Conservation (phyloP, 371 early-diverging fungal genomes). For the Dinochytrium kinnereticum region DNA sequence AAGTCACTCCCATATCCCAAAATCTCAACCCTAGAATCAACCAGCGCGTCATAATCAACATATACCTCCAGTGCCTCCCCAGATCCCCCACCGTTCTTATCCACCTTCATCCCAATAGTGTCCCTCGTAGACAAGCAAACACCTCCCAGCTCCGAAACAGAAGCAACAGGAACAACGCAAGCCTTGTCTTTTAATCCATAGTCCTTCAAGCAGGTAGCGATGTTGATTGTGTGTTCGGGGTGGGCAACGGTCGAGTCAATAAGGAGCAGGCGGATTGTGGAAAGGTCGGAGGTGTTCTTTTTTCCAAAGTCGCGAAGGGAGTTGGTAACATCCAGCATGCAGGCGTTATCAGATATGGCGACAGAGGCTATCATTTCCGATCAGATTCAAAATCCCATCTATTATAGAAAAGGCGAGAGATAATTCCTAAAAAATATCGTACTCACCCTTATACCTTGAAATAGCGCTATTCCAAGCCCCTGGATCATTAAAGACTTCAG, state of each 20-base stretch:
- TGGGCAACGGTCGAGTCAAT: slow-evolving; percentile 73
- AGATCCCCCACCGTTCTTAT: not conserved
- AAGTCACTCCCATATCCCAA: slow-evolving; percentile 23
- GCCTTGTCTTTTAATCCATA: slow-evolving; percentile 23
- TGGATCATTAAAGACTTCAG: slow-evolving; percentile 67
- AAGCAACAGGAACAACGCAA: slow-evolving; percentile 10
- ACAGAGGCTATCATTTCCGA: slow-evolving; percentile 69
- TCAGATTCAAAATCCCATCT: no score
- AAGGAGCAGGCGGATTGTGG: slow-evolving; percentile 67
- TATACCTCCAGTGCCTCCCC: slow-evolving; percentile 36
- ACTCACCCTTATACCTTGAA: slow-evolving; percentile 50
- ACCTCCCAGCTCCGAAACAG: slow-evolving; percentile 39
- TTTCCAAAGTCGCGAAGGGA: slow-evolving; percentile 60
- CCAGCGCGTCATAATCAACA: slow-evolving; percentile 44
- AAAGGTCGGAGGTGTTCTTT: slow-evolving; percentile 65
- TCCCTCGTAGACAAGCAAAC: slow-evolving; percentile 1
- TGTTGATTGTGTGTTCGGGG: slow-evolving; percentile 62
- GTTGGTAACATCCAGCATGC: slow-evolving; percentile 60
- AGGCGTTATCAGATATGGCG: slow-evolving; percentile 40
- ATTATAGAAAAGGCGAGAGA: not conserved
- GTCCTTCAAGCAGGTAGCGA: slow-evolving; percentile 62
- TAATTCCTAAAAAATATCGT: not conserved
- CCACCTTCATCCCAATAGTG: not conserved
- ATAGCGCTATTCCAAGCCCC: slow-evolving; percentile 74
- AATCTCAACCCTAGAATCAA: slow-evolving; percentile 40